Conservation (phyloP, 805 yeast genomes). For the Starmerella sirachaensis region DNA sequence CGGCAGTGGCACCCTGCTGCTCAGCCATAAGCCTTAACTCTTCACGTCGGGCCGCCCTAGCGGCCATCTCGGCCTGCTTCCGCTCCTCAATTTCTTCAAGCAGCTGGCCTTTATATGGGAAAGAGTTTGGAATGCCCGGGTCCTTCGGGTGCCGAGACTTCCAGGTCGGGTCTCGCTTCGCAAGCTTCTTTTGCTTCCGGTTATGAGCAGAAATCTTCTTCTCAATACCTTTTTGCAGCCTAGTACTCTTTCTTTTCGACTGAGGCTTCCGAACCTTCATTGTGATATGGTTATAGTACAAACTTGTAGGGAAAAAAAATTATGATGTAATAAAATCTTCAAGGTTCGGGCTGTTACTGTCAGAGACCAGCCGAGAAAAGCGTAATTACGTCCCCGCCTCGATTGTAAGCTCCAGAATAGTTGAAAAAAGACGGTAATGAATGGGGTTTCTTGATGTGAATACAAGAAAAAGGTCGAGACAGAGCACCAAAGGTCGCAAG, state of each 20-base stretch:
- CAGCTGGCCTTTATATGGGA: conserved; percentile 85
- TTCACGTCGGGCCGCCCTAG: conserved; percentile 30
- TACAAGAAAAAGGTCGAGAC: too few relatives aligned
- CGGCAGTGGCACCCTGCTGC: conserved; percentile 31
- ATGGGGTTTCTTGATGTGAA: too few relatives aligned
- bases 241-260: conserved; percentile 71
- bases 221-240: conserved; percentile 91
- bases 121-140: conserved; percentile 87
- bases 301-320: conserved; percentile 4
- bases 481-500: too few relatives aligned
- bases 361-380: too few relatives aligned
- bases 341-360: conserved; percentile 4
- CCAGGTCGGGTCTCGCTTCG: conserved; percentile 93
- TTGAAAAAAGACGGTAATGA: too few relatives aligned
- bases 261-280: conserved; percentile 26
- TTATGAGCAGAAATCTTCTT: conserved; percentile 89
- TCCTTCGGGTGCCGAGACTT: conserved; percentile 71
- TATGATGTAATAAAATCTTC: conserved; percentile 8
- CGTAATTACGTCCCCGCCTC: too few relatives aligned
- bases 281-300: not conserved
- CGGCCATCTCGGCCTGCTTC: conserved; percentile 36
- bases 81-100: conserved; percentile 42
- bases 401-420: too few relatives aligned
- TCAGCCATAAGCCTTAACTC: conserved; percentile 27
- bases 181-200: conserved; percentile 65